A percentile compares a stretch with the other conserved stretches of the same genome.
phyloP scores from a whole-genome alignment of 164 flowering plant species.

The Vitis rotundifolia region DNA sequence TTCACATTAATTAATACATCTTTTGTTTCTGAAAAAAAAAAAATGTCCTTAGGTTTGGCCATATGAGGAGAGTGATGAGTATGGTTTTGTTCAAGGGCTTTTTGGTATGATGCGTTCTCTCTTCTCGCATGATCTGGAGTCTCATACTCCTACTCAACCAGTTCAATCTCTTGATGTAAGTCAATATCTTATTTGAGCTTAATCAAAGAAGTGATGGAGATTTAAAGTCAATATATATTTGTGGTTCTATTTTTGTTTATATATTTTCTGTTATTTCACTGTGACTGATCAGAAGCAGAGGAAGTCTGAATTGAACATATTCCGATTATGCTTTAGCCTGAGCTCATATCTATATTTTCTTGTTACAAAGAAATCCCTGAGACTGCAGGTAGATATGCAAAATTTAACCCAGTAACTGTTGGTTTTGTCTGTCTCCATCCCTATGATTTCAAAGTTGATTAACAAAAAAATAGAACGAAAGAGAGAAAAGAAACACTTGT shows the following conservation, averaged over 20 bases:
- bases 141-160: slow-evolving; percentile 27
- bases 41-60: slow-evolving; percentile 71
- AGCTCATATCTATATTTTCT: slow-evolving; percentile 82
- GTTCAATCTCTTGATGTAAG: slow-evolving; percentile 43
- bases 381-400: slow-evolving; percentile 62
- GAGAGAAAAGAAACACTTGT: too few relatives aligned
- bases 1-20: too few relatives aligned
- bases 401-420: not conserved
- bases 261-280: slow-evolving; percentile 1
- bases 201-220: not conserved
- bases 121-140: slow-evolving; percentile 49
- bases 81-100: slow-evolving; percentile 90
- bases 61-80: slow-evolving; percentile 82
- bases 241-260: not conserved
- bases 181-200: not conserved
- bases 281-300: slow-evolving; percentile 47
- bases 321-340: slow-evolving; percentile 72
- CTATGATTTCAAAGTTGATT: too few relatives aligned
- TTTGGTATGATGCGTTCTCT: slow-evolving; percentile 74
- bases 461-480: too few relatives aligned
- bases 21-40: too few relatives aligned
- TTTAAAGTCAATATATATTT: not conserved
- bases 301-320: slow-evolving; percentile 47
- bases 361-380: slow-evolving; percentile 70
- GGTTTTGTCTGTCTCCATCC: not conserved